Conservation (phyloP, 1,139 yeast genomes). For the Sugiyamaella novakii region DNA sequence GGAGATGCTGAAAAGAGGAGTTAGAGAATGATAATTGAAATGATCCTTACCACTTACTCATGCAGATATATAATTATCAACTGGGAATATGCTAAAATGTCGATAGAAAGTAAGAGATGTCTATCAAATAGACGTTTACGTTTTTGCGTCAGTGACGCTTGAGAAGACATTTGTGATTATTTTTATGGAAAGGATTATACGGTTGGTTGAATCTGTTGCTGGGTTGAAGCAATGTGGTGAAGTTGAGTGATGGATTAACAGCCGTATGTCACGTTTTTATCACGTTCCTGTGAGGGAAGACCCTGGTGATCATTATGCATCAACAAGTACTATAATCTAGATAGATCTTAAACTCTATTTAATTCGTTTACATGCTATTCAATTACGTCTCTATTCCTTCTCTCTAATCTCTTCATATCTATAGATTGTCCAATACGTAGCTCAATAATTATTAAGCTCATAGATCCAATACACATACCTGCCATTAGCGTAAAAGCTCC, state of each 20-base stretch:
- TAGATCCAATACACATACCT: conserved; percentile 39
- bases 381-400: too few species aligned
- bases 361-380: too few species aligned
- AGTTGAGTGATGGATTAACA: background rate
- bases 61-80: conserved; percentile 35
- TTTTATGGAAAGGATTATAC: too few species aligned
- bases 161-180: too few species aligned
- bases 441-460: conserved; percentile 26
- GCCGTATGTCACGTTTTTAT: background rate
- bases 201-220: too few species aligned
- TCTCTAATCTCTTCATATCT: conserved; percentile 17
- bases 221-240: background rate
- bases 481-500: conserved; percentile 65
- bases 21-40: too few species aligned
- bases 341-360: too few species aligned
- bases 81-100: conserved; percentile 32
- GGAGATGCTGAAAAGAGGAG: conserved; percentile 25
- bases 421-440: conserved; percentile 23
- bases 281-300: too few species aligned
- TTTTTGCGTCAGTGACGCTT: conserved; percentile 21
- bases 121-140: conserved; percentile 31
- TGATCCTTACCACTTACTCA: conserved; percentile 29
- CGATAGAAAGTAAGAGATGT: conserved; percentile 32
- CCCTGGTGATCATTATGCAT: too few species aligned
- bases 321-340: too few species aligned